These are phyloP conservation scores for Viola odorata DNA, from an alignment of 345 rosid species.

Conservation along the genomic window DNA sequence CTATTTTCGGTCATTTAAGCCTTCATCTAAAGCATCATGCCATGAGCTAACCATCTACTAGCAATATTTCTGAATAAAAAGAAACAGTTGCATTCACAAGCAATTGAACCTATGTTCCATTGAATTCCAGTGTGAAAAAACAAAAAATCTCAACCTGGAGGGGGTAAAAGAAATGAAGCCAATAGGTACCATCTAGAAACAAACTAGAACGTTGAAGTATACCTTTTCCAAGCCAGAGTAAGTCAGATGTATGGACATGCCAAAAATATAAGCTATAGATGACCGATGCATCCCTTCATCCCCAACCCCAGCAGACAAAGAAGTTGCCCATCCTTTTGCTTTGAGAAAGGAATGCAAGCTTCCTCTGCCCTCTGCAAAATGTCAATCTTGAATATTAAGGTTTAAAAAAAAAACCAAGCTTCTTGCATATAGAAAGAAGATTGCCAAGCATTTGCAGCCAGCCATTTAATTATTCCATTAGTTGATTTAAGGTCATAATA, in stretches of 20 bases:
- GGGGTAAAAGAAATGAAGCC: too few relatives aligned
- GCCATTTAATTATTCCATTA: too few relatives aligned
- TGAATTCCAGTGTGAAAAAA: not conserved
- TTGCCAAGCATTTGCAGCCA: not conserved
- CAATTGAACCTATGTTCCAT: too few relatives aligned
- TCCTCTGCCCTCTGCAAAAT: constrained; percentile 88
- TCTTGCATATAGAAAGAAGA: constrained; percentile 4
- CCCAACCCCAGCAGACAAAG: constrained; percentile 88
- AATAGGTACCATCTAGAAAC: too few relatives aligned
- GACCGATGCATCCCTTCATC: constrained; percentile 88
- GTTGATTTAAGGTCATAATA: too few relatives aligned
- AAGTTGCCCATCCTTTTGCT: constrained; percentile 80
- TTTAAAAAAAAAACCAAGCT: constrained; percentile 9
- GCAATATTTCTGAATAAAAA: too few relatives aligned
- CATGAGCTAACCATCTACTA: too few relatives aligned
- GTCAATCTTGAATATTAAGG: constrained; percentile 14
- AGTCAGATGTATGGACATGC: constrained; percentile 82
- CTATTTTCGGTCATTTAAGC: too few relatives aligned
- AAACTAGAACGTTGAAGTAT: not conserved
- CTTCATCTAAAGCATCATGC: too few relatives aligned
- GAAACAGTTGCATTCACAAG: too few relatives aligned
- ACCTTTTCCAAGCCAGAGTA: constrained; percentile 93
- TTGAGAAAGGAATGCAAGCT: constrained; percentile 81
- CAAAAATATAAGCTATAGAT: constrained; percentile 76
- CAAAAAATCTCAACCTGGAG: not conserved